A percentile compares a stretch with the other conserved stretches of the same genome.
Conservation (phyloP, 805 yeast species). For the Lipomyces chichibuensis region DNA sequence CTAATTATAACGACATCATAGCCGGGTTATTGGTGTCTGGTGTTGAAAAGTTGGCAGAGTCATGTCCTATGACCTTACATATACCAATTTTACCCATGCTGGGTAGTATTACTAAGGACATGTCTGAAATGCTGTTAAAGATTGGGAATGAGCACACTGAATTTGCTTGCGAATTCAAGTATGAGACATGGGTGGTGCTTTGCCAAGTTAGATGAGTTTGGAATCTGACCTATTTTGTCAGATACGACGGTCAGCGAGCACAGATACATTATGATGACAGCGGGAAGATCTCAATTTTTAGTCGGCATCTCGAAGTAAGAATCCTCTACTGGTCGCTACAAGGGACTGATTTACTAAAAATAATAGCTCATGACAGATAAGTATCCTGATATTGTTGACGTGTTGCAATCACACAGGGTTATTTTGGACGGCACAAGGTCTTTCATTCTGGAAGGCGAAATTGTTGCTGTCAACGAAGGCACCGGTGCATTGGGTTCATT, state of each 20-base stretch:
- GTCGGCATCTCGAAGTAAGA: slow-evolving; percentile 36
- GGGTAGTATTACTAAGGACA: slow-evolving; percentile 39
- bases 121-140: slow-evolving; percentile 31
- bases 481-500: slow-evolving; percentile 31
- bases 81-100: slow-evolving; percentile 38
- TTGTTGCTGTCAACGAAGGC: slow-evolving; percentile 36
- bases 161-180: slow-evolving; percentile 39
- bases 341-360: slow-evolving; percentile 37
- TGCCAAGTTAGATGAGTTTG: not conserved
- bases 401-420: slow-evolving; percentile 8
- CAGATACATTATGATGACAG: slow-evolving; percentile 35
- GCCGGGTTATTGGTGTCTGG: slow-evolving; percentile 23
- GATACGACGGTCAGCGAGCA: slow-evolving; percentile 38
- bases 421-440: slow-evolving; percentile 8
- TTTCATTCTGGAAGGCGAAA: slow-evolving; percentile 39
- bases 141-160: slow-evolving; percentile 18
- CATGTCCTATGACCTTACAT: slow-evolving; percentile 36
- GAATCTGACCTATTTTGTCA: not conserved
- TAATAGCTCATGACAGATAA: slow-evolving; percentile 35
- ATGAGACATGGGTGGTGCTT: not conserved
- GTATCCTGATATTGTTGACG: slow-evolving; percentile 36
- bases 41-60: slow-evolving; percentile 5
- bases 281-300: slow-evolving; percentile 33
- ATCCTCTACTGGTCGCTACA: slow-evolving; percentile 12
- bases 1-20: slow-evolving; percentile 33